Evolutionary conservation across 805 yeast species (phyloP).

Genomic region (Saturnispora besseyi): DNA sequence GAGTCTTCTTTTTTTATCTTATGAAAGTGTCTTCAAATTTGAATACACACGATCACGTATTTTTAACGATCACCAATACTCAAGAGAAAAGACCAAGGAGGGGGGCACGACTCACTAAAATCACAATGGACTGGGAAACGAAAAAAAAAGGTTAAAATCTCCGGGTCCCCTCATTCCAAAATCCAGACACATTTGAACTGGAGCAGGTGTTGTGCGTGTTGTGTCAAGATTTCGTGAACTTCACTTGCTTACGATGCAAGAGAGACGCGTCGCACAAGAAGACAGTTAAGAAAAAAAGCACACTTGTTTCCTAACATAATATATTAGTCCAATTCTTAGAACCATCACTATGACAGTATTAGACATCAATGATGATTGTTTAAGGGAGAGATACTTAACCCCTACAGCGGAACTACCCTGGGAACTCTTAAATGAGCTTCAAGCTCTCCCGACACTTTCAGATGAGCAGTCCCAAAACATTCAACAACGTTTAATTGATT

Average conservation of each 20-base stretch:
- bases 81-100: too few species aligned
- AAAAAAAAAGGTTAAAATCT: background rate
- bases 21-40: too few species aligned
- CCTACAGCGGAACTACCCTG: slow-evolving; percentile 60
- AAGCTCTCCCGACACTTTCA: slow-evolving; percentile 36
- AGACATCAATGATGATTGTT: slow-evolving; percentile 11
- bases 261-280: background rate
- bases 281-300: too few species aligned
- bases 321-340: background rate
- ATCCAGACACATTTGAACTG: too few species aligned
- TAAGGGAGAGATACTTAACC: slow-evolving; percentile 40
- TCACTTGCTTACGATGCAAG: too few species aligned
- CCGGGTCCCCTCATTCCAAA: background rate
- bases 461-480: slow-evolving; percentile 20
- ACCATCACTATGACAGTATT: background rate
- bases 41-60: too few species aligned
- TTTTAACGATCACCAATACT: too few species aligned
- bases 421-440: slow-evolving; percentile 64
- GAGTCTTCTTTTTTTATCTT: background rate
- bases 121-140: background rate
- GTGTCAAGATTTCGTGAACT: background rate
- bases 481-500: slow-evolving; percentile 36
- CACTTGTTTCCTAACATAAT: background rate
- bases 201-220: background rate
- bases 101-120: background rate